Evolutionary conservation across 2,329 filamentous ascomycete species (phyloP).

Genomic region (Calycina herbarum): DNA sequence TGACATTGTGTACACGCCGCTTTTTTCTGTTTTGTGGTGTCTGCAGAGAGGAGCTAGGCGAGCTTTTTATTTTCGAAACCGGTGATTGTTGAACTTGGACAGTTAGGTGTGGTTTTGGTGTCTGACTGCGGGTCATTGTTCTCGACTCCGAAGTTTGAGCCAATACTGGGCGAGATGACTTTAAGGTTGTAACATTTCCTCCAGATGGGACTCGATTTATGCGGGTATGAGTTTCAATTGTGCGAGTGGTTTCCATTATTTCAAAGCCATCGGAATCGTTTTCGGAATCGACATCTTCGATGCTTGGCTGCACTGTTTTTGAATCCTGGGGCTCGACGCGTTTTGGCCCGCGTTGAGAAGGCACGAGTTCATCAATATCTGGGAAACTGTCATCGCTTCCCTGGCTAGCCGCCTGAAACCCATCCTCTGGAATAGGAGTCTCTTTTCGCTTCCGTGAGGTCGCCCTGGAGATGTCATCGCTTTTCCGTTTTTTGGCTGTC

Average conservation of each 20-base stretch:
- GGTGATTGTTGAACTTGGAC: conserved; percentile 34
- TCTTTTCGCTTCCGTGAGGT: conserved; percentile 19
- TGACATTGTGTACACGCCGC: conserved; percentile 18
- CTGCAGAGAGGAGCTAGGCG: conserved; percentile 11
- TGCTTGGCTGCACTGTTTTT: conserved; percentile 18
- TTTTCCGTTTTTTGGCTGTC: conserved; percentile 37
- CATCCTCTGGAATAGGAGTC: neutral
- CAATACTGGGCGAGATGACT: conserved; percentile 6
- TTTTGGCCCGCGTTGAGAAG: conserved; percentile 2
- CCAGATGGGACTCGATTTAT: conserved; percentile 30
- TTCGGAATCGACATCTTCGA: conserved; percentile 18
- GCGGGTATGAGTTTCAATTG: conserved; percentile 30
- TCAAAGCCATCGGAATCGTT: conserved; percentile 24
- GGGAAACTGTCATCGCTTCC: conserved; percentile 26
- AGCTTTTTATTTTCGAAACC: conserved; percentile 12
- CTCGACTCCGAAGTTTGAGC: conserved; percentile 4
- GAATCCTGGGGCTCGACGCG: neutral
- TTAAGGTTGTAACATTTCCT: conserved; percentile 10
- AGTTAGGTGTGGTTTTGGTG: conserved; percentile 6
- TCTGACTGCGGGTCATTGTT: conserved; percentile 3
- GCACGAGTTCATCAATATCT: conserved; percentile 35
- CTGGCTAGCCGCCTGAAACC: conserved; percentile 10
- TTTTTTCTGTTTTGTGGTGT: conserved; percentile 24
- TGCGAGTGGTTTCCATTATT: conserved; percentile 32
- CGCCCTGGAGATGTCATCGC: conserved; percentile 32